Percentiles rank a stretch among this genome's conserved stretches.
Conservation (phyloP, 768 basidiomycete species). For the Naganishia antarctica region DNA sequence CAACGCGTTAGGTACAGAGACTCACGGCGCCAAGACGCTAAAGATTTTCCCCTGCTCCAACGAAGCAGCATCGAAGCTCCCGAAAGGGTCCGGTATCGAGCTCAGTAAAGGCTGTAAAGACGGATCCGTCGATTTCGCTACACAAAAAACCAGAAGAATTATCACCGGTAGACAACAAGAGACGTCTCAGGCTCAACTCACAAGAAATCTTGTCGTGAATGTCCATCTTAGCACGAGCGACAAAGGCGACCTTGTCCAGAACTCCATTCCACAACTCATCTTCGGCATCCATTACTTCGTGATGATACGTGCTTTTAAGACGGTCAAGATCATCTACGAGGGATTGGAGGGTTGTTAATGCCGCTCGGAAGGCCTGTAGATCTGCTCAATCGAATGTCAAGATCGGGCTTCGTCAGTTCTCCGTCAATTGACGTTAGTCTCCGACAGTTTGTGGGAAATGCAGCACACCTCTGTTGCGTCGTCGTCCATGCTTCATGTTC, state of each 20-base stretch:
- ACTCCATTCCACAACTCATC: slow-evolving; percentile 91
- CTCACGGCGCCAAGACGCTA: slow-evolving; percentile 74
- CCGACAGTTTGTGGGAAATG: slow-evolving; percentile 9
- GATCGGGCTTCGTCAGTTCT: too few species aligned
- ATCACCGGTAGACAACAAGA: slow-evolving; percentile 24
- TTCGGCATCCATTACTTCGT: slow-evolving; percentile 83
- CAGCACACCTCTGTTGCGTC: slow-evolving; percentile 72
- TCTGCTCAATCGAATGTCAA: slow-evolving; percentile 54
- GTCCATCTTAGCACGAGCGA: slow-evolving; percentile 84
- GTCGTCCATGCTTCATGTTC: slow-evolving; percentile 63
- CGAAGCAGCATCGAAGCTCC: slow-evolving; percentile 73
- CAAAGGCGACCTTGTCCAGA: slow-evolving; percentile 77
- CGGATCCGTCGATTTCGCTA: slow-evolving; percentile 60
- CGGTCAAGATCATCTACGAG: slow-evolving; percentile 89
- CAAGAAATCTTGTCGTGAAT: slow-evolving; percentile 63
- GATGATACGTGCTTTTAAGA: slow-evolving; percentile 75
- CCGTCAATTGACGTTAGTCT: too few species aligned
- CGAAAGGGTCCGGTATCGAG: slow-evolving; percentile 85
- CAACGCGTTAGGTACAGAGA: not conserved
- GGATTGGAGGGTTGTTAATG: slow-evolving; percentile 69
- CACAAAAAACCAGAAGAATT: slow-evolving; percentile 52
- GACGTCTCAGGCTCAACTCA: slow-evolving; percentile 19
- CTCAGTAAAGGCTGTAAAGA: slow-evolving; percentile 85
- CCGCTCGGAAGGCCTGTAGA: slow-evolving; percentile 79
- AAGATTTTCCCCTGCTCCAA: slow-evolving; percentile 87